Conservation (phyloP, 306 rosid genomes). For the Prunus campanulata region DNA sequence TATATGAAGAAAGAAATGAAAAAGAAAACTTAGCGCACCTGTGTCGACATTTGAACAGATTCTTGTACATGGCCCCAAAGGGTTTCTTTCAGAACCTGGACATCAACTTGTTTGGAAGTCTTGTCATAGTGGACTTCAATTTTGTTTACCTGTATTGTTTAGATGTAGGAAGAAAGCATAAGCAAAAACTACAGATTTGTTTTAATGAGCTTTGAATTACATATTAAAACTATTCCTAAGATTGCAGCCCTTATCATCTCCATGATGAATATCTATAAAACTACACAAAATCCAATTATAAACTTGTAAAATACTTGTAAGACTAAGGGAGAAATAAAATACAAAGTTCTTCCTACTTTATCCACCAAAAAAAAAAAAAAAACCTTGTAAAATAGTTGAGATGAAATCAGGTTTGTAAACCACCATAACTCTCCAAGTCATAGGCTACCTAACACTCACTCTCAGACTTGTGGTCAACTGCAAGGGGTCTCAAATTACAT, state of each 20-base stretch:
- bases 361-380: too few relatives aligned
- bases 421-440: conserved; percentile 3
- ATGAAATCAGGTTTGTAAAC: not conserved
- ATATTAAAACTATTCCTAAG: not conserved
- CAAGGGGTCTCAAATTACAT: not conserved
- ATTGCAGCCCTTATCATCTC: not conserved
- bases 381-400: not conserved
- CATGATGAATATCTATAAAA: not conserved
- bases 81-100: conserved; percentile 73
- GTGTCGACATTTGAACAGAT: conserved; percentile 36
- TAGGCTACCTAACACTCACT: not conserved
- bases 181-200: conserved; percentile 12
- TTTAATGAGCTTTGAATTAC: not conserved
- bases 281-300: not conserved
- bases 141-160: conserved; percentile 70
- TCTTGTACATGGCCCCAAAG: conserved; percentile 79
- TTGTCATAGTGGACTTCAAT: conserved; percentile 89
- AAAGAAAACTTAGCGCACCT: conserved; percentile 47
- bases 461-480: not conserved
- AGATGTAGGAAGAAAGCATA: conserved; percentile 23
- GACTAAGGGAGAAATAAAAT: too few relatives aligned
- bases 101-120: conserved; percentile 94
- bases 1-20: too few relatives aligned
- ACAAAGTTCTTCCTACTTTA: too few relatives aligned
- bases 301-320: too few relatives aligned